These are phyloP conservation scores for Galerina marginata DNA, from an alignment of 768 basidiomycete species.

Conservation along the genomic window DNA sequence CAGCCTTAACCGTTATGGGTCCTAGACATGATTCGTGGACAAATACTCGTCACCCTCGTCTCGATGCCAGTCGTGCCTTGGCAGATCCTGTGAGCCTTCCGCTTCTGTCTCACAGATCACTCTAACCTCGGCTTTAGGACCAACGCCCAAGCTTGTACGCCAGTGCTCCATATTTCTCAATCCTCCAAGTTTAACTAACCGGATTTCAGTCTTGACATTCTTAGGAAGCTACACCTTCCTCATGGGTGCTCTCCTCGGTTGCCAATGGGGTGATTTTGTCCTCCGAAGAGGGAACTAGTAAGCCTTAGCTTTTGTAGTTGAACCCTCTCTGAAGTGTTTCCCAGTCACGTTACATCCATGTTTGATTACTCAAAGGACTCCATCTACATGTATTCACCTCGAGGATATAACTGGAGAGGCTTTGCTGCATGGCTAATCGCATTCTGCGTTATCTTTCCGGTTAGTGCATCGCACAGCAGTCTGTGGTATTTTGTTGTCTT, in stretches of 20 bases:
- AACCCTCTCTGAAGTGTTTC: not conserved
- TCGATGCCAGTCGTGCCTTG: conserved; percentile 20
- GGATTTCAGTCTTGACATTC: conserved; percentile 15
- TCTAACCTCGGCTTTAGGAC: not conserved
- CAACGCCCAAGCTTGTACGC: conserved; percentile 17
- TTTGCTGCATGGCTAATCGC: conserved; percentile 17
- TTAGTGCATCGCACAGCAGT: not conserved
- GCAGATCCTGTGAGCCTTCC: conserved; percentile 18
- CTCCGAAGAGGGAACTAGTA: conserved; percentile 20
- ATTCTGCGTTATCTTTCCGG: conserved; percentile 19
- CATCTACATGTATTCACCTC: conserved; percentile 15
- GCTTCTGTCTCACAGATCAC: not conserved
- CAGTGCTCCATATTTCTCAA: too few relatives aligned
- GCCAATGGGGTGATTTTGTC: conserved; percentile 22
- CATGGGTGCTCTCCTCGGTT: conserved; percentile 22
- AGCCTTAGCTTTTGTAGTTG: not conserved
- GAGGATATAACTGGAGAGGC: conserved; percentile 21
- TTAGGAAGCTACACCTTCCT: conserved; percentile 22
- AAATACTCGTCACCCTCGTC: conserved; percentile 17
- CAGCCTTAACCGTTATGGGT: not conserved
- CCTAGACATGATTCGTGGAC: conserved; percentile 17
- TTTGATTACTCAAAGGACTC: conserved; percentile 8
- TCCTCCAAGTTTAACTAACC: not conserved
- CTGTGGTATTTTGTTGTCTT: not conserved
- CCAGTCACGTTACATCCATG: conserved; percentile 21